These are phyloP conservation scores for Penicillium ucsense DNA, from an alignment of 495 filamentous ascomycete genomes.

Conservation along the genomic window DNA sequence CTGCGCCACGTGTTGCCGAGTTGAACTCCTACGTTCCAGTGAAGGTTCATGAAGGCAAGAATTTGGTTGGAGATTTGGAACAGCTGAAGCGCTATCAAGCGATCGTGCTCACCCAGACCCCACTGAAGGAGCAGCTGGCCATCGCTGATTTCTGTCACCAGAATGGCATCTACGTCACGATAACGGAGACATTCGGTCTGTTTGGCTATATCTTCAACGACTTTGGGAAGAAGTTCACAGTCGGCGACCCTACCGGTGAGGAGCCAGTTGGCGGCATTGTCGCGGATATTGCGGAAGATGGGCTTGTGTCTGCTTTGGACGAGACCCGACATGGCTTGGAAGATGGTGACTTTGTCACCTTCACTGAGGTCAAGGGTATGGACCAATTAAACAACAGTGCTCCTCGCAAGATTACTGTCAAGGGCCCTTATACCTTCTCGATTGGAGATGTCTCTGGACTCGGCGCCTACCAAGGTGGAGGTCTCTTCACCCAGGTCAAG, in stretches of 20 bases:
- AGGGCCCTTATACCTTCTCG: conserved; percentile 92
- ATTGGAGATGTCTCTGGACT: conserved; percentile 88
- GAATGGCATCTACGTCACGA: conserved; percentile 82
- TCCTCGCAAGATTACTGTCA: conserved; percentile 83
- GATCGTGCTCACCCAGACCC: conserved; percentile 78
- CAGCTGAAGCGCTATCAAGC: conserved; percentile 83
- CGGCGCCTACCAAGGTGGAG: conserved; percentile 76
- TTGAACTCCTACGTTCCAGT: conserved; percentile 95
- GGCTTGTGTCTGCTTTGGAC: conserved; percentile 87
- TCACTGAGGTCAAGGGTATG: conserved; percentile 89
- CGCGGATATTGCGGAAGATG: conserved; percentile 77
- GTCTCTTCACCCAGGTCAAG: conserved; percentile 90
- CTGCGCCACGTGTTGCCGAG: conserved; percentile 82
- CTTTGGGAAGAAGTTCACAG: conserved; percentile 86
- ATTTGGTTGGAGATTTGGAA: conserved; percentile 57
- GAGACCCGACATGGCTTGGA: conserved; percentile 93
- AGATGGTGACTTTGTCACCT: conserved; percentile 94
- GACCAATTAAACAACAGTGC: conserved; percentile 73
- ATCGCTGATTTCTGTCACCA: conserved; percentile 89
- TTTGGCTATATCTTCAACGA: conserved; percentile 97
- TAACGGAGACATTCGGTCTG: conserved; percentile 80
- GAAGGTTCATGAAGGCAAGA: conserved; percentile 55
- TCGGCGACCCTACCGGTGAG: conserved; percentile 86
- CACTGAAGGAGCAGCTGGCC: conserved; percentile 64
- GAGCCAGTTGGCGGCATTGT: conserved; percentile 81